A percentile compares a stretch with the other conserved stretches of the same genome.
Conservation (phyloP, 225 moss, liverwort and hornwort species). For the Pseudoscleropodium purum region DNA sequence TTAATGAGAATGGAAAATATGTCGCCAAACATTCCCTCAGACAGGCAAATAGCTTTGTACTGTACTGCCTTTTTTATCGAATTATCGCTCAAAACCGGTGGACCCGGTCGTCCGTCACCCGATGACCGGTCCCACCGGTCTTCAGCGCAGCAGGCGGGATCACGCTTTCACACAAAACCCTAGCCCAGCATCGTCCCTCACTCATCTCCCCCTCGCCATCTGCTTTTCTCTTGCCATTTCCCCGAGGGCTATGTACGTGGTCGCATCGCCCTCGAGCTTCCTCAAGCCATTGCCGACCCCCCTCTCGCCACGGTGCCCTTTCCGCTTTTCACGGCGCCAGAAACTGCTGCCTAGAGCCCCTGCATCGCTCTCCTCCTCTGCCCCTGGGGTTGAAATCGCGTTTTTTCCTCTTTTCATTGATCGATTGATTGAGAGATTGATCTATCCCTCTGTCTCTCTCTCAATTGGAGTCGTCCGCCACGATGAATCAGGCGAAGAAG, state of each 20-base stretch:
- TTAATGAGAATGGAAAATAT: background rate
- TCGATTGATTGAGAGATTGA: background rate
- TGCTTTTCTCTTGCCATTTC: no score
- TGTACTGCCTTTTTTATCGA: no score
- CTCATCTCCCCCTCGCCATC: background rate
- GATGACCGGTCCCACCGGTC: background rate
- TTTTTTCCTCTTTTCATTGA: background rate
- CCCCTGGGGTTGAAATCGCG: background rate
- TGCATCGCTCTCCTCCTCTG: background rate
- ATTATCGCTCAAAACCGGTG: background rate
- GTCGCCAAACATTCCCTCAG: background rate
- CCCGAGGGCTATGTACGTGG: background rate
- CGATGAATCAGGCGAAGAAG: slow-evolving; percentile 60
- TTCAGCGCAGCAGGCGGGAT: background rate
- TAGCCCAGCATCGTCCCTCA: background rate
- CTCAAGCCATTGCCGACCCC: no score
- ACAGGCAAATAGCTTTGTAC: background rate
- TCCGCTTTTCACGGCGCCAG: background rate
- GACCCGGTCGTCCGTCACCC: background rate
- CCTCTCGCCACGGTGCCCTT: background rate
- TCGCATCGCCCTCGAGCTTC: background rate
- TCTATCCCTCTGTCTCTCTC: background rate
- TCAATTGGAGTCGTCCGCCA: slow-evolving; percentile 3
- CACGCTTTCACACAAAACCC: slow-evolving; percentile 3
- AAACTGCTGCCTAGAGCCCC: background rate